phyloP scores from a whole-genome alignment of 345 rosid species.

The Hypericum perforatum region DNA sequence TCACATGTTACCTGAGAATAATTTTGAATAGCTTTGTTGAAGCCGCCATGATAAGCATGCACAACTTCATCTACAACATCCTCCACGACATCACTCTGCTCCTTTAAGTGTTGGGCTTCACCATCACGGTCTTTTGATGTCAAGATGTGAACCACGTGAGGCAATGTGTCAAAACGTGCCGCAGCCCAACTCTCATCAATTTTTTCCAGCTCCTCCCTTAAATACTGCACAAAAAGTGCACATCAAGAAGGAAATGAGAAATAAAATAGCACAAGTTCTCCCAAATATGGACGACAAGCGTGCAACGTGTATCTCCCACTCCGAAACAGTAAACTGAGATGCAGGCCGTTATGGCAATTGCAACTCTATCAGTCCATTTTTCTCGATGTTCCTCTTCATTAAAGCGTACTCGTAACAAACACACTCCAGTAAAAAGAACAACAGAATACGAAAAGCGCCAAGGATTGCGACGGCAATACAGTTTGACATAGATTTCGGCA shows the following conservation, averaged over 20 bases:
- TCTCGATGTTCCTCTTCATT: too few species aligned
- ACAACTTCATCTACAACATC: slow-evolving; percentile 99
- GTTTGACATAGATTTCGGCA: too few species aligned
- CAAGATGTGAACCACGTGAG: slow-evolving; percentile 89
- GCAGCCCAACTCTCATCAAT: slow-evolving; percentile 89
- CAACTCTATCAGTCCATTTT: too few species aligned
- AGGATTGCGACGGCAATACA: too few species aligned
- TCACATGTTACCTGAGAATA: slow-evolving; percentile 73
- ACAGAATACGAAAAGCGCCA: too few species aligned
- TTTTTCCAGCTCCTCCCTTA: slow-evolving; percentile 69
- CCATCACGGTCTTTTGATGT: slow-evolving; percentile 92
- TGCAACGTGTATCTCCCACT: neutral
- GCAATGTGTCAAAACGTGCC: slow-evolving; percentile 93
- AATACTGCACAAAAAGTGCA: slow-evolving; percentile 45
- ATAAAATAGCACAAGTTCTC: neutral
- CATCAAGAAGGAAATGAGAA: slow-evolving; percentile 12
- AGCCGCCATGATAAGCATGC: slow-evolving; percentile 91
- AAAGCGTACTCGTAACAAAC: too few species aligned
- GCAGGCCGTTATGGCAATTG: neutral
- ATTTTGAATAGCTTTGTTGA: slow-evolving; percentile 97
- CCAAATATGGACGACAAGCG: neutral
- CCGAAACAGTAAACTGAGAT: neutral
- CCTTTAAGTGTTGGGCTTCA: slow-evolving; percentile 64
- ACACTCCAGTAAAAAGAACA: too few species aligned
- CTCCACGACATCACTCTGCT: slow-evolving; percentile 89